Evolutionary conservation across 2,329 filamentous ascomycete species (phyloP), one percentile per base, ranked within the genome.

Genomic region (Epichloe sylvatica): DNA sequence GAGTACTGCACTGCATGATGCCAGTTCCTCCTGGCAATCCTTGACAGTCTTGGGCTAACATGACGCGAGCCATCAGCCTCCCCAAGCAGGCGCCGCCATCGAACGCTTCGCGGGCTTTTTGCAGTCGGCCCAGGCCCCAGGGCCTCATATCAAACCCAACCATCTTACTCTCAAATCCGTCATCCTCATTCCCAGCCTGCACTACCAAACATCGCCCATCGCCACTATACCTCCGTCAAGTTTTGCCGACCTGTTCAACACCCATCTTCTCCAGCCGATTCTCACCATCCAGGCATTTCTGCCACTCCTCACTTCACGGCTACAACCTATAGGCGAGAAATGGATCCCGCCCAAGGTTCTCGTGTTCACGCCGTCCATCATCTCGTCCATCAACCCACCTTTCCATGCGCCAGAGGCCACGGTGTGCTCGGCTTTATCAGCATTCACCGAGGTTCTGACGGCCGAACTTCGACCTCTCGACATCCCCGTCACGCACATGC

Each of bases 201-300:
- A 84, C 60, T 94, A 90, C 64, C 84, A 87, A 47, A 83, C 84
- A 25, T 87, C 86, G 4, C 85, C 87, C 19, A 84, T 97, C 53
- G 87, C 89, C 53, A 90, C 87, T 4, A 83, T 96, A 52, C 81
- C 86, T 6, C 82, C 87, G 0, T 86, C 86, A 33, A 83, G 80
- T 59, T 92, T 94, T 71, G 86, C 87, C 55, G 88, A 96, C 62
- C 83, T 89, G 35, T 81, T 97, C 64, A 95, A 96, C 66, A 91
- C 88, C 15, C 90, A 94, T 60, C 77, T 98, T 12, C 76, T 97
- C 49, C 85, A 89, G 51, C 91, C 91, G 1, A 88, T 97, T 56
- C 77, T 94, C 47, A 89, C 86, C 5, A 83, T 90, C 38, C 90
- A 96, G 68, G 78, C 86, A 48, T 92, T 97, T 69, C 74, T 97